Evolutionary conservation across 441 rosid genomes (phyloP), one percentile per base, ranked within the genome.

Genomic region (Gossypium schwendimanii): DNA sequence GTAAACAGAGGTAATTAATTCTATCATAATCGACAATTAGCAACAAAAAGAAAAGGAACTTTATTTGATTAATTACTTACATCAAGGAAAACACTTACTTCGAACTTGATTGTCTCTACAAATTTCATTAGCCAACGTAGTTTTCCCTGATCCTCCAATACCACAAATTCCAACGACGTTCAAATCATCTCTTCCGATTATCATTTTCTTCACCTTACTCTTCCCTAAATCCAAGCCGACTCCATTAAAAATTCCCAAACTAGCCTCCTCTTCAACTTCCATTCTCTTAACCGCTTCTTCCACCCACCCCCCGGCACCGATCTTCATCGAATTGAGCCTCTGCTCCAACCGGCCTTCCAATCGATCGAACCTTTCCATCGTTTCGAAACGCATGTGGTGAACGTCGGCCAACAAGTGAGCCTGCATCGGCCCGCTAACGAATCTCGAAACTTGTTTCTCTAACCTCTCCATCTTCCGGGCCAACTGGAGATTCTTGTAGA

Each of bases 141-240:
- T 91, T 68, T 94, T 94, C 0, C 98, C 98, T 0, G 92, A 91
- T 33, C 96, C 98, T 0, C 95, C 98, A 75, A 90, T 92, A 1
- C 98, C 97, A 72, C 73, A 67, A 52, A 92, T 90, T 54, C 93
- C 97, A 39, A 88, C 55, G 62, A 90, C 65, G 26, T 71, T 74
- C 24, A 75, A 67, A 66, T 69, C 75, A 1, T 89, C 83, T 17
- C 80, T 69, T 21, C 49, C 85, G 10, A 84, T 76, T 15, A 94
- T 14, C 95, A 87, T 85, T 80, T 88, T 91, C 82, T 90, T 86
- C 61, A 92, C 94, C 59, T 83, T 84, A 71, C 23, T 84, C 86
- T 85, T 92, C 6, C 92, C 98, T 14, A 81, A 72, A 75, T 87
- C 87, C 77, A 90, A 67, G 3, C 93, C 90, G 15, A 80, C 57